Evolutionary conservation across 345 rosid genomes (phyloP), one percentile per base, ranked within the genome.

Genomic region (Luvunga scandens): DNA sequence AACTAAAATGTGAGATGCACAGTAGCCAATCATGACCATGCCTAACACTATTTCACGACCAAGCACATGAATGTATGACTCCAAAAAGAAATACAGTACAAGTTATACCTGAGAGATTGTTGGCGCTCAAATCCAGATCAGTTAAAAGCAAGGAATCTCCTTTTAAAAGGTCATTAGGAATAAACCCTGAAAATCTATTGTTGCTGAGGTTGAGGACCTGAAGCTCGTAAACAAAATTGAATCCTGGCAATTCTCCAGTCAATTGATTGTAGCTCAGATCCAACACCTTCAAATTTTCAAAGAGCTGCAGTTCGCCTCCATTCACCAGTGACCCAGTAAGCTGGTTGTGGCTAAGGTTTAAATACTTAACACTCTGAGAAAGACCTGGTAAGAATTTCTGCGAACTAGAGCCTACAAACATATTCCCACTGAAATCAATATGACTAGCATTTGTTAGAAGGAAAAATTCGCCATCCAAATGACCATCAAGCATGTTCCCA

Each of bases 211-310:
- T 90, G 76, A 96, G 98, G 62, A 96, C 93, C 83, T 92, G 88
- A 81, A 96, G 99, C 67, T 94, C 96, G 83, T 96, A 94, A 42
- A 89, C 93, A 84, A 89, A 96, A 81, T 85, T 87, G 81, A 96
- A 94, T 77, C 94, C 97, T 33, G 99, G 99, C 85, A 96, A 84
- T 66, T 94, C 98, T 76, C 99, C 99, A 21, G 97, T 84, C n/a
- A 96, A 82, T 78, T 84, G 91, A 83, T 96, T 96, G 84, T 92
- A 90, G 90, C 99, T 96, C 84, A 94, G 87, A 87, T 94, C 98
- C 92, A 92, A 83, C 71, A 92, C 93, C 81, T 87, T 89, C 77
- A 96, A 75, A 84, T 83, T 90, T 78, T 88, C 91, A 83, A 96
- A 96, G 78, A 91, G 82, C 71, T 81, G 92, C 85, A 91, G 36